phyloP scores from a whole-genome alignment of 148 eudicot species.

The Camellia sinensis region DNA sequence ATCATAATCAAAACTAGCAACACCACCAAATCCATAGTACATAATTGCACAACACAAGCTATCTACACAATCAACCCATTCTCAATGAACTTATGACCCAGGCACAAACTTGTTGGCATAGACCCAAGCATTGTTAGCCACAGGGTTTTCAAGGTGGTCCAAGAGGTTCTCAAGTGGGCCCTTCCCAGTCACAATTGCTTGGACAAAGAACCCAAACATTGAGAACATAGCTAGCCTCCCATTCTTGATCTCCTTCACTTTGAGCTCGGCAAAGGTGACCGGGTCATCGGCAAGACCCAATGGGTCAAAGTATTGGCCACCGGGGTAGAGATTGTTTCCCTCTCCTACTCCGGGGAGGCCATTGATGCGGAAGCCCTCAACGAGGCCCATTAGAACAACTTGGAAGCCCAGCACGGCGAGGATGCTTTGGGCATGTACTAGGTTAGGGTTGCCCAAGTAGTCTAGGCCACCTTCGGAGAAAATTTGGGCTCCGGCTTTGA shows the following conservation, averaged over 20 bases:
- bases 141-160: slow-evolving; percentile 67
- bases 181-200: background rate
- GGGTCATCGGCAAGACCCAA: slow-evolving; percentile 48
- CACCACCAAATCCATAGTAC: background rate
- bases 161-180: slow-evolving; percentile 52
- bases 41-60: background rate
- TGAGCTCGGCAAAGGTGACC: slow-evolving; percentile 72
- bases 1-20: background rate
- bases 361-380: slow-evolving; percentile 79
- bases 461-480: slow-evolving; percentile 83
- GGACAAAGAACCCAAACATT: slow-evolving; percentile 16
- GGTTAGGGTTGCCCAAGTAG: slow-evolving; percentile 86
- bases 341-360: slow-evolving; percentile 78
- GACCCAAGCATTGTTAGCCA: slow-evolving; percentile 18
- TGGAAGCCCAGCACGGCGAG: slow-evolving; percentile 71
- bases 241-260: slow-evolving; percentile 58
- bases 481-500: slow-evolving; percentile 87
- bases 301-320: slow-evolving; percentile 82
- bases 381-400: slow-evolving; percentile 79
- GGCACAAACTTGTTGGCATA: slow-evolving; percentile 17
- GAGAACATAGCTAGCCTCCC: slow-evolving; percentile 14
- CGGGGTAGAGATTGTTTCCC: slow-evolving; percentile 77
- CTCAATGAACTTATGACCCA: slow-evolving; percentile 8
- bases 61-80: background rate
- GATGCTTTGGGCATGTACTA: slow-evolving; percentile 86